A percentile compares a stretch with the other conserved stretches of the same genome.
Evolutionary conservation across 1,139 yeast genomes (phyloP).

Genomic region (Meyerozyma smithsonii): DNA sequence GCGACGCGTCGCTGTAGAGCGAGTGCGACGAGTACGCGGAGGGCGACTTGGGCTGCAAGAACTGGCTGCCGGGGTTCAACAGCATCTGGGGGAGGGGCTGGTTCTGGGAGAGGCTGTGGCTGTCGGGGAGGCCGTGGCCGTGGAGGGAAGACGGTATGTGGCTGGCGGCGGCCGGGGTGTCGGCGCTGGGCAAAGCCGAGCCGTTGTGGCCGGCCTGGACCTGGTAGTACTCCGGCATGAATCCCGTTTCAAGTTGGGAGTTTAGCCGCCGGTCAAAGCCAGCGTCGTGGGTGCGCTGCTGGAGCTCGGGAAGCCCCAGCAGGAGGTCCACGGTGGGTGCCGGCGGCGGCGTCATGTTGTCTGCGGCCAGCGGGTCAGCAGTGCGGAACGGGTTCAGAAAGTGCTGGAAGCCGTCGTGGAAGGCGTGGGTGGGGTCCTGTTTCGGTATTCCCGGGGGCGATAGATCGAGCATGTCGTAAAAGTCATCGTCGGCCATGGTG

Average conservation of each 20-base stretch:
- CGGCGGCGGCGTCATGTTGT: not conserved
- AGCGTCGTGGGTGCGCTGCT: not conserved
- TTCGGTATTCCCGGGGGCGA: constrained; percentile 3
- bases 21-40: constrained; percentile 19
- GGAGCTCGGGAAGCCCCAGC: not conserved
- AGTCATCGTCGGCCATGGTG: constrained; percentile 5
- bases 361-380: not conserved
- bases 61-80: not conserved
- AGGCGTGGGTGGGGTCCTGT: not conserved
- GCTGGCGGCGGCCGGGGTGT: too few relatives aligned
- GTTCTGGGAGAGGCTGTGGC: too few relatives aligned
- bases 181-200: too few relatives aligned
- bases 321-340: not conserved
- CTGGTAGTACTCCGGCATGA: not conserved
- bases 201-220: too few relatives aligned
- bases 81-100: not conserved
- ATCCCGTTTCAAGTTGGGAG: not conserved
- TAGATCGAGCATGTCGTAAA: constrained; percentile 4
- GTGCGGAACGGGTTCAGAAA: not conserved
- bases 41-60: constrained; percentile 4
- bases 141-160: too few relatives aligned
- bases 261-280: not conserved
- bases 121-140: too few relatives aligned
- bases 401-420: not conserved
- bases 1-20: constrained; percentile 31